A percentile compares a stretch with the other conserved stretches of the same genome.
These are phyloP conservation scores for Ascochyta koolunga DNA, from an alignment of 2,329 filamentous ascomycete species.

Conservation along the genomic window DNA sequence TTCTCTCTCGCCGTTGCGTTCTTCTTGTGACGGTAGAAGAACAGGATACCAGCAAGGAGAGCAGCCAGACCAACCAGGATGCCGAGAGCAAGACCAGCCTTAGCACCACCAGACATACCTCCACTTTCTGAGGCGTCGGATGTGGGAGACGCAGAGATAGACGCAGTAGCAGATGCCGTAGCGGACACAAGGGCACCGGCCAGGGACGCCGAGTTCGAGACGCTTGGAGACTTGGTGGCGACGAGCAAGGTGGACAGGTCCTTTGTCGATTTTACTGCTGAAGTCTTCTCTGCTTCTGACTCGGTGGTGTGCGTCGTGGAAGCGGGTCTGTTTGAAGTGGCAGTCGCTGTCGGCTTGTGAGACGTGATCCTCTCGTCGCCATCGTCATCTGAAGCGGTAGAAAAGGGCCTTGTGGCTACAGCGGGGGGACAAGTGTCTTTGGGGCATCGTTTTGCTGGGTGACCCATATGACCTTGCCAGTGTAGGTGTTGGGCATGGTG, in stretches of 20 bases:
- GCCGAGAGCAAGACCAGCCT: conserved; percentile 86
- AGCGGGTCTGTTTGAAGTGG: conserved; percentile 27
- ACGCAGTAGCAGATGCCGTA: conserved; percentile 31
- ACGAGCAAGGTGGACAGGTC: conserved; percentile 31
- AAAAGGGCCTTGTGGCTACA: conserved; percentile 22
- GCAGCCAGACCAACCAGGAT: conserved; percentile 72
- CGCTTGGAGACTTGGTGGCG: conserved; percentile 36
- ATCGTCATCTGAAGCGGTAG: conserved; percentile 22
- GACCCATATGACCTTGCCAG: conserved; percentile 48
- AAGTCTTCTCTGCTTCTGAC: conserved; percentile 25
- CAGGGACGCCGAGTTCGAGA: conserved; percentile 19
- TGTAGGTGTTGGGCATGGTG: conserved; percentile 60
- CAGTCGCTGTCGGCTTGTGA: conserved; percentile 17
- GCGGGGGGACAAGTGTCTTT: conserved; percentile 29
- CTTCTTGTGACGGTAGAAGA: conserved; percentile 76
- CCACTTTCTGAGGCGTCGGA: conserved; percentile 26
- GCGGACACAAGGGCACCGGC: conserved; percentile 25
- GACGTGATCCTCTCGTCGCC: conserved; percentile 14
- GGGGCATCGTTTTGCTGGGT: conserved; percentile 25
- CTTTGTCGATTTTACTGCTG: conserved; percentile 22
- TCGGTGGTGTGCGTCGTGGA: conserved; percentile 21
- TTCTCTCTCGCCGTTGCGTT: conserved; percentile 57
- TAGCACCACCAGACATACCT: conserved; percentile 58
- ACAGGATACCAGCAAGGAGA: conserved; percentile 71
- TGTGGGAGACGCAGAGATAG: conserved; percentile 34